These are phyloP conservation scores for Epichloe sp. DNA, from an alignment of 2,329 filamentous ascomycete genomes.

Conservation along the genomic window DNA sequence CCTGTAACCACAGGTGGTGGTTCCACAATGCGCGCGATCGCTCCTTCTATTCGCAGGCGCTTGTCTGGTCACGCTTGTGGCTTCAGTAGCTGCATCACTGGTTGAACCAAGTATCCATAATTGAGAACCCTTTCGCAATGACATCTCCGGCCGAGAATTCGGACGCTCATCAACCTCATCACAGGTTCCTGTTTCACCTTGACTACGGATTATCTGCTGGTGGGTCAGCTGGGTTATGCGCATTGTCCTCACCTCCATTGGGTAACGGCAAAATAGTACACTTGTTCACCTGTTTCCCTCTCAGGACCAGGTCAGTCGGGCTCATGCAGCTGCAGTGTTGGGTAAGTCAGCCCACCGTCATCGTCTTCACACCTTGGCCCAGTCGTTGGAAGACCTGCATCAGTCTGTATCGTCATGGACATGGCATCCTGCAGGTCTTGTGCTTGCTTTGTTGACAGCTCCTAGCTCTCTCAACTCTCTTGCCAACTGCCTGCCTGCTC, in stretches of 20 bases:
- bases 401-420: neutral
- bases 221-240: no score
- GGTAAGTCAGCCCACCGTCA: conserved; percentile 1
- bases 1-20: neutral
- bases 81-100: conserved; percentile 1
- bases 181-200: neutral
- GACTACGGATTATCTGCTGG: no score
- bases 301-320: conserved; percentile 8
- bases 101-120: neutral
- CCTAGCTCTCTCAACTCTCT: neutral
- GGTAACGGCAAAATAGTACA: conserved; percentile 2
- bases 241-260: no score
- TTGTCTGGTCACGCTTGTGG: conserved; percentile 2
- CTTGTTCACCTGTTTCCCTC: conserved; percentile 3
- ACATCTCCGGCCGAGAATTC: neutral
- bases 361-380: neutral
- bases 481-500: neutral
- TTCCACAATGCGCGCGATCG: neutral
- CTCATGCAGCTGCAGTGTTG: conserved; percentile 8
- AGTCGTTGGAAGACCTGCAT: neutral
- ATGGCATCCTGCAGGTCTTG: neutral
- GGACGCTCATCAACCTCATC: no score
- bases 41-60: neutral
- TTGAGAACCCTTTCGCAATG: neutral
- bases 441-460: neutral